These are phyloP conservation scores for Aspergillus transmontanensis DNA, from an alignment of 2,329 filamentous ascomycete genomes.

Conservation along the genomic window DNA sequence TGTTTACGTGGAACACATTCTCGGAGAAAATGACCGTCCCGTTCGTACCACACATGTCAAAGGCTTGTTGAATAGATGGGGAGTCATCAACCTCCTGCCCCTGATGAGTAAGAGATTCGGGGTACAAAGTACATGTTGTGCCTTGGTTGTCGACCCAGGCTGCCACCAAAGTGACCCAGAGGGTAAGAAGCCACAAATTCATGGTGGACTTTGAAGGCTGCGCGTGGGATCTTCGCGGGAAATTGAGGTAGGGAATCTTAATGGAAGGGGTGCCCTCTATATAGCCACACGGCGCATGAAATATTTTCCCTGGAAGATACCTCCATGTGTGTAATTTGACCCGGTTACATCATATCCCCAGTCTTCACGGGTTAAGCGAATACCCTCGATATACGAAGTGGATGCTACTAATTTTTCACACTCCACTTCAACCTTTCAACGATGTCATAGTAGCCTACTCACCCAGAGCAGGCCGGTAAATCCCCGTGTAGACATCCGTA, in stretches of 20 bases:
- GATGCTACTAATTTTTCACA: neutral
- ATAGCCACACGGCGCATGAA: neutral
- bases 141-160: neutral
- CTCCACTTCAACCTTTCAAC: neutral
- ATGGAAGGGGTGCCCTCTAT: neutral
- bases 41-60: neutral
- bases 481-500: too few relatives aligned
- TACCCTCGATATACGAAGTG: neutral
- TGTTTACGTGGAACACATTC: neutral
- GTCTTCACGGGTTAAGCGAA: neutral
- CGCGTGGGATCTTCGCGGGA: neutral
- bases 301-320: neutral
- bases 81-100: neutral
- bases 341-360: neutral
- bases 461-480: neutral
- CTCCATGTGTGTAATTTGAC: neutral
- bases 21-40: neutral
- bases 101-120: neutral
- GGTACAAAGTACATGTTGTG: neutral
- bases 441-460: neutral
- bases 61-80: neutral
- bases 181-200: neutral
- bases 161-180: neutral
- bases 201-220: neutral
- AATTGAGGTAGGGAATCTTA: fast-evolving